phyloP scores from a whole-genome alignment of 192 early-diverging fungal species.

The Coemansia pectinata region DNA sequence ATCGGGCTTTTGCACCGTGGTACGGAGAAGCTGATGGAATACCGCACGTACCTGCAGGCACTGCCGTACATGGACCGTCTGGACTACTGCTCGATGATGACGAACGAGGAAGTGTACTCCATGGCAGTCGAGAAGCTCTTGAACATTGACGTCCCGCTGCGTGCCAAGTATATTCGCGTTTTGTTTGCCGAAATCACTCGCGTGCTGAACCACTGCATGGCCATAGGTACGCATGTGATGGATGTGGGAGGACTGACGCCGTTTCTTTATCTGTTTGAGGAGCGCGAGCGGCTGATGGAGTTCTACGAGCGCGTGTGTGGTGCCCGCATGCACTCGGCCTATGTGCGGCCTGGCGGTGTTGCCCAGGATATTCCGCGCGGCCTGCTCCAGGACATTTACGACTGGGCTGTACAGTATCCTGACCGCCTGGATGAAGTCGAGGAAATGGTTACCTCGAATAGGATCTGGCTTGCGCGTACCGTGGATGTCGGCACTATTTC shows the following conservation, averaged over 20 bases:
- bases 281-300: slow-evolving; percentile 99
- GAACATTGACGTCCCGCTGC: slow-evolving; percentile 93
- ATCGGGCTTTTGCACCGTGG: slow-evolving; percentile 97
- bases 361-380: slow-evolving; percentile 90
- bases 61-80: slow-evolving; percentile 98
- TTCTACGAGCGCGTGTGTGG: slow-evolving; percentile 99
- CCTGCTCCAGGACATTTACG: slow-evolving; percentile 92
- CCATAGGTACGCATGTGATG: slow-evolving; percentile 93
- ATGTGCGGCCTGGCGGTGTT: slow-evolving; percentile 96
- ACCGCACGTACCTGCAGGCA: slow-evolving; percentile 97
- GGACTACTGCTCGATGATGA: slow-evolving; percentile 99
- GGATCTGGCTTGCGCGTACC: slow-evolving; percentile 93
- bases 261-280: slow-evolving; percentile 99
- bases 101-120: slow-evolving; percentile 97
- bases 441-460: slow-evolving; percentile 89
- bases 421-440: slow-evolving; percentile 92
- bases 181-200: slow-evolving; percentile 98
- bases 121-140: slow-evolving; percentile 97
- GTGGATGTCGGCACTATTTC: slow-evolving; percentile 86
- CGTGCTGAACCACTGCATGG: slow-evolving; percentile 98
- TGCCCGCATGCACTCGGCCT: slow-evolving; percentile 97
- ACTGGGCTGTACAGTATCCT: slow-evolving; percentile 90
- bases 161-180: slow-evolving; percentile 96
- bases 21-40: slow-evolving; percentile 99
- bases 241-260: slow-evolving; percentile 98